Evolutionary conservation across 805 yeast genomes (phyloP).

Genomic region (Maudiozyma bulderi): DNA sequence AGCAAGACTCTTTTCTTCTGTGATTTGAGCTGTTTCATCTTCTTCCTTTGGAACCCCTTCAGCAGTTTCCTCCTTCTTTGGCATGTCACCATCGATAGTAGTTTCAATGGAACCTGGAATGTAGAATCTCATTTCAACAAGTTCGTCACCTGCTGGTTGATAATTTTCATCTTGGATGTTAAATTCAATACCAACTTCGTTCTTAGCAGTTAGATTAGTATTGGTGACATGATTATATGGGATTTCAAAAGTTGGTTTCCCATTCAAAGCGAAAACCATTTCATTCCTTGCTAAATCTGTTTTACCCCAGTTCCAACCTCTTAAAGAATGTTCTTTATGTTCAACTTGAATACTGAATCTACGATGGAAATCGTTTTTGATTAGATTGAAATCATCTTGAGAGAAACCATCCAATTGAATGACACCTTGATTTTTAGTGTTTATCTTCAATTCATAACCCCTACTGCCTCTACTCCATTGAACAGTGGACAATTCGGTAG

Average conservation of each 20-base stretch:
- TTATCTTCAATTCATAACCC: slow-evolving; percentile 82
- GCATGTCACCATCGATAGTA: slow-evolving; percentile 31
- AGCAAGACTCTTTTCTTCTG: slow-evolving; percentile 52
- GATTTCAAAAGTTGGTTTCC: slow-evolving; percentile 83
- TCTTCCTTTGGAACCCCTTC: slow-evolving; percentile 23
- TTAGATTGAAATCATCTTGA: slow-evolving; percentile 63
- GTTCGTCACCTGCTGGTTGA: slow-evolving; percentile 81
- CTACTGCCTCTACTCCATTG: slow-evolving; percentile 91
- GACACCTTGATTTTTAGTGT: slow-evolving; percentile 81
- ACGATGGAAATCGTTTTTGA: slow-evolving; percentile 76
- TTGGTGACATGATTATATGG: slow-evolving; percentile 76
- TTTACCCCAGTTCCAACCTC: slow-evolving; percentile 99
- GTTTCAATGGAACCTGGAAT: slow-evolving; percentile 73
- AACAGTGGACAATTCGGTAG: slow-evolving; percentile 68
- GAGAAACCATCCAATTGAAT: slow-evolving; percentile 89
- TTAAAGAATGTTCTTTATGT: slow-evolving; percentile 77
- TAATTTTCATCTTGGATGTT: slow-evolving; percentile 46
- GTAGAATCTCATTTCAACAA: slow-evolving; percentile 88
- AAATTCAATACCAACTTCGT: slow-evolving; percentile 88
- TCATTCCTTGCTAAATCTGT: slow-evolving; percentile 89
- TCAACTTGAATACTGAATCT: slow-evolving; percentile 68
- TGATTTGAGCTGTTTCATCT: slow-evolving; percentile 14
- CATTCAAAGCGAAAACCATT: slow-evolving; percentile 72
- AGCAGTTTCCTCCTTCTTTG: slow-evolving; percentile 21
- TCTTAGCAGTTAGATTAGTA: slow-evolving; percentile 81